Percentiles rank a stretch among this genome's conserved stretches.
These are phyloP conservation scores for Aureobasidium leucospermi DNA, from an alignment of 2,329 filamentous ascomycete genomes.

Conservation along the genomic window DNA sequence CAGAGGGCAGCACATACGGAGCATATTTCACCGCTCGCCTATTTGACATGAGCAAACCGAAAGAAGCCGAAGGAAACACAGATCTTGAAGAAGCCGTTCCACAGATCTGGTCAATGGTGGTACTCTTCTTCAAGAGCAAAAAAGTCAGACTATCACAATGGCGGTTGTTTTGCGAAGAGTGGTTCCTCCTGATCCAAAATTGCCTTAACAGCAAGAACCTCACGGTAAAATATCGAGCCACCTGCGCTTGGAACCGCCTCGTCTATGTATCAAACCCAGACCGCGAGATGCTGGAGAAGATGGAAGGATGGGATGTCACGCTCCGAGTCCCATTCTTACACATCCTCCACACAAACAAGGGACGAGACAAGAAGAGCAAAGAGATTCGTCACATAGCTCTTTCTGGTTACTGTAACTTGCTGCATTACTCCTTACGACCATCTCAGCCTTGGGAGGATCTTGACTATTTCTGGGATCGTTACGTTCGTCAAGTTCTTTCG, in stretches of 20 bases:
- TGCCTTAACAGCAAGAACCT: constrained; percentile 77
- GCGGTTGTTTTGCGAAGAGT: constrained; percentile 60
- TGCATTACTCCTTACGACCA: constrained; percentile 77
- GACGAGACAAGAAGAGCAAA: constrained; percentile 41
- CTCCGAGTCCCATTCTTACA: constrained; percentile 59
- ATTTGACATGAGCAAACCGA: constrained; percentile 55
- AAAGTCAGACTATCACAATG: constrained; percentile 56
- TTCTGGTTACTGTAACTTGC: constrained; percentile 68
- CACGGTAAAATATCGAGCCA: constrained; percentile 65
- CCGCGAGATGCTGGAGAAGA: constrained; percentile 45
- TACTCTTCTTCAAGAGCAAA: constrained; percentile 64
- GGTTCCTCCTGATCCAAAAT: constrained; percentile 70
- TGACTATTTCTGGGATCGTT: constrained; percentile 71
- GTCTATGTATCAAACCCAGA: constrained; percentile 66
- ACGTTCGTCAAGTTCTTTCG: constrained; percentile 58
- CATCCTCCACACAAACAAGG: constrained; percentile 58
- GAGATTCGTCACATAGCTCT: constrained; percentile 53
- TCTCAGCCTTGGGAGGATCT: constrained; percentile 57
- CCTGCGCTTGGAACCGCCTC: constrained; percentile 78
- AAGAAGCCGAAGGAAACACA: constrained; percentile 43
- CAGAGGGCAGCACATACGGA: constrained; percentile 56
- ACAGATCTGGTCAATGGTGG: constrained; percentile 79
- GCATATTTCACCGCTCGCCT: constrained; percentile 63
- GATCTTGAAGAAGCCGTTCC: constrained; percentile 53
- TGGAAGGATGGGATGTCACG: constrained; percentile 53